Evolutionary conservation across 2,329 filamentous ascomycete genomes (phyloP), one percentile per base, ranked within the genome.

Genomic region (Talaromyces sp.): DNA sequence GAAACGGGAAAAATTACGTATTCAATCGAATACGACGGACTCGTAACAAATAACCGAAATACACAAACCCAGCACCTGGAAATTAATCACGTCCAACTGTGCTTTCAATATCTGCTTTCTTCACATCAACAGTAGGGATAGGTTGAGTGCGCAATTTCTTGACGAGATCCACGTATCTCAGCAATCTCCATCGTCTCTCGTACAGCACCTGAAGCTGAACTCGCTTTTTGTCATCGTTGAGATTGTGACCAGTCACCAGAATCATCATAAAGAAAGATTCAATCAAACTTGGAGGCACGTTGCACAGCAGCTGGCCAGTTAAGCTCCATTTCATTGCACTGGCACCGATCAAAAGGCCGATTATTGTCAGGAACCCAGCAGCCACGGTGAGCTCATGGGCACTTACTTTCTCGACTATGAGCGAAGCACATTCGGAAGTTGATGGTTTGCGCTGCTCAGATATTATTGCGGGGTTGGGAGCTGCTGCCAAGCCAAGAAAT

Each of bases 241-340:
- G 63, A 52, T 74, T 74, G 60, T 76, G 70, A 2, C 73, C 71
- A 4, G 72, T 70, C 51, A 75, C 69, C 3, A 75, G 62, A 31
- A 74, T 68, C 33, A 75, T 63, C 69, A 71, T 74, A 57, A 75
- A 68, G 66, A 74, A 76, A 0, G 69, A 68, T 60, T 75, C 73
- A 44, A 76, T 69, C 23, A 76, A 69, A 59, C 72, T 76, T 12
- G 73, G 72, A 3, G 73, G 72, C 5, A 75, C 68, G 62, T 76
- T 76, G 47, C 68, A 75, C 14, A 75, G 65, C 23, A 75, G 64
- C 53, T 76, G 73, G 5, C 73, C 73, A 0, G 72, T 75, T 12
- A 68, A 59, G 30, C 63, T 73, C 74, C 73, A 75, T 4, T 63
- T 34, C 71, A 73, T 69, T 1, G 66, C 68, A 44, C 69, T 73